These are phyloP conservation scores for Polyplosphaeria fusca DNA, from an alignment of 495 filamentous ascomycete species.

Conservation along the genomic window DNA sequence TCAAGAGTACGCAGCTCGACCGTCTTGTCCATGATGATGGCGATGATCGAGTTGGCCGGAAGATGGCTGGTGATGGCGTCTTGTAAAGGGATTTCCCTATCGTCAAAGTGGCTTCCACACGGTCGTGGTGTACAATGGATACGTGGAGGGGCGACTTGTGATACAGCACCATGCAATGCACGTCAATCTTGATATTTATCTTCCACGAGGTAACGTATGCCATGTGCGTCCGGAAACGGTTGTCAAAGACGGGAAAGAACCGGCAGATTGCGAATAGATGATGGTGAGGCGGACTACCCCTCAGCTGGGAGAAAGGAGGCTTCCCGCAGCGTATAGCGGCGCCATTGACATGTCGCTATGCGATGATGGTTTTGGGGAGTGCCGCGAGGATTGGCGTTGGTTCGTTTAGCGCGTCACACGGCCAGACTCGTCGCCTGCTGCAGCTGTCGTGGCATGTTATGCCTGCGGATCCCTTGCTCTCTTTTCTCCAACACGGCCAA, in stretches of 20 bases:
- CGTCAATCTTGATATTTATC: conserved; percentile 15
- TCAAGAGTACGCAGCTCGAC: conserved; percentile 22
- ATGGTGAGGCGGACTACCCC: not conserved
- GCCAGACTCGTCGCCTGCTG: conserved; percentile 5
- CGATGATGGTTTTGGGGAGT: conserved; percentile 12
- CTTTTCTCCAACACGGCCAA: conserved; percentile 1
- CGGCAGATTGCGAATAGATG: not conserved
- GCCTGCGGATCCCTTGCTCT: conserved; percentile 16
- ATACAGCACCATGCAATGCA: conserved; percentile 28
- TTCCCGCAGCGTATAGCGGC: conserved; percentile 2
- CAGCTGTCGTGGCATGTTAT: conserved; percentile 16
- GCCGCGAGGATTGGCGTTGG: not conserved
- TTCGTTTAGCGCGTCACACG: conserved; percentile 13
- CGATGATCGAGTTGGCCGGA: too few species aligned
- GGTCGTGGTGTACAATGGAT: not conserved
- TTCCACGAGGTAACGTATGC: conserved; percentile 3
- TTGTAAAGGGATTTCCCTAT: too few species aligned
- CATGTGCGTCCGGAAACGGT: conserved; percentile 15
- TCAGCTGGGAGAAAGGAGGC: conserved; percentile 3
- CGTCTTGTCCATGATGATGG: conserved; percentile 23
- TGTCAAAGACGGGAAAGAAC: not conserved
- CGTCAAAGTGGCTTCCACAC: too few species aligned
- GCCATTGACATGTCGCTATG: conserved; percentile 13
- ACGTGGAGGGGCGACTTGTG: not conserved
- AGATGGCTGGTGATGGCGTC: not conserved